A percentile compares a stretch with the other conserved stretches of the same genome.
phyloP scores from a whole-genome alignment of 345 rosid genomes.

The Hibiscus syriacus region DNA sequence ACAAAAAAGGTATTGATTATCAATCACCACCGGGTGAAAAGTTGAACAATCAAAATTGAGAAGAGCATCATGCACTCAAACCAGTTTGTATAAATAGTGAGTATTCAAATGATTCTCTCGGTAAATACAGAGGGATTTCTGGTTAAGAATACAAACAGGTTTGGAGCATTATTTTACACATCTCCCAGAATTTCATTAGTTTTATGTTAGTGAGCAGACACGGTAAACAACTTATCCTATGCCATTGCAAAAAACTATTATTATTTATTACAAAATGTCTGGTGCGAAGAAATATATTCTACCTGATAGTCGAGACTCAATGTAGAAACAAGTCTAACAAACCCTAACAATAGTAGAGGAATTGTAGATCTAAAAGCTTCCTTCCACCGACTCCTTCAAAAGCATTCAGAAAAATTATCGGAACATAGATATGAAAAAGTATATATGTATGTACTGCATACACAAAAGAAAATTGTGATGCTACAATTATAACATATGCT shows the following conservation, averaged over 20 bases:
- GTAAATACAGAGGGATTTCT: background rate
- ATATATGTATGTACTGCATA: background rate
- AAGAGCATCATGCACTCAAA: background rate
- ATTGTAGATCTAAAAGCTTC: slow-evolving; percentile 40
- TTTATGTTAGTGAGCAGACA: too few species aligned
- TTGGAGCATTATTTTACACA: background rate
- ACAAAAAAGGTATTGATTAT: background rate
- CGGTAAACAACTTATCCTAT: too few species aligned
- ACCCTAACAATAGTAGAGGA: slow-evolving; percentile 66
- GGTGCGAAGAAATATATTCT: slow-evolving; percentile 7
- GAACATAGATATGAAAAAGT: background rate
- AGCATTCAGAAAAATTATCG: background rate
- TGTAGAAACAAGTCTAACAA: slow-evolving; percentile 68
- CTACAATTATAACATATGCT: background rate
- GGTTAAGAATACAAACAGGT: background rate
- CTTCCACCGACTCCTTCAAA: slow-evolving; percentile 62
- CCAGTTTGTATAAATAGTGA: background rate
- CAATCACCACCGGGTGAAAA: slow-evolving; percentile 4
- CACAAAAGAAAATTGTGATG: background rate
- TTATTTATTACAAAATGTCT: background rate
- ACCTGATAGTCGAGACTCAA: slow-evolving; percentile 88
- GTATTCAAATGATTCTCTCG: background rate
- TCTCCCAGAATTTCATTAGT: background rate
- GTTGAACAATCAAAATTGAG: background rate
- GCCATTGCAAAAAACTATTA: background rate